A percentile compares a stretch with the other conserved stretches of the same genome.
Conservation (phyloP, 148 eudicot species). For the Dysphania ambrosioides region DNA sequence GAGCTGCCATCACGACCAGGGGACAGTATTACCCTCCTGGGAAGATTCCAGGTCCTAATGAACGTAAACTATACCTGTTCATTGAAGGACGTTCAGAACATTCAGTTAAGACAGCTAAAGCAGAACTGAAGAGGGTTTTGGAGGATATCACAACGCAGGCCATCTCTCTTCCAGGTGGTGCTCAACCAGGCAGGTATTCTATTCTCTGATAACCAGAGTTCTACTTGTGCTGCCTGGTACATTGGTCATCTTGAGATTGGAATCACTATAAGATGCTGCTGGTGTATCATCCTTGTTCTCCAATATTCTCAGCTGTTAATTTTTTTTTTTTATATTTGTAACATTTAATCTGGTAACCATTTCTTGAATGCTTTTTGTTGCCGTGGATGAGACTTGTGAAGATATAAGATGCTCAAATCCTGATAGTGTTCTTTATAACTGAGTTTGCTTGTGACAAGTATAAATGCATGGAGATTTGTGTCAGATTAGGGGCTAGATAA, state of each 20-base stretch:
- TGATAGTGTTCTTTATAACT: slow-evolving; percentile 7
- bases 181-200: slow-evolving; percentile 75
- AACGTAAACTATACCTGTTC: slow-evolving; percentile 64
- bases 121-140: slow-evolving; percentile 62
- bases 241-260: slow-evolving; percentile 16
- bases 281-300: slow-evolving; percentile 11
- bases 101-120: slow-evolving; percentile 74
- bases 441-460: slow-evolving; percentile 1
- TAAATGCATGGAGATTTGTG: slow-evolving; percentile 3
- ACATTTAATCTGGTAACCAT: background rate
- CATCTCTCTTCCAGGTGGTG: slow-evolving; percentile 64
- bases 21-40: slow-evolving; percentile 69
- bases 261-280: slow-evolving; percentile 14
- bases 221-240: slow-evolving; percentile 2
- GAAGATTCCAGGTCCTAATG: slow-evolving; percentile 56
- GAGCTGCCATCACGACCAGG: slow-evolving; percentile 81
- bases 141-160: slow-evolving; percentile 76
- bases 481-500: background rate
- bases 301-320: background rate
- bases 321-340: slow-evolving; percentile 10
- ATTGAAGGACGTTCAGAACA: slow-evolving; percentile 82
- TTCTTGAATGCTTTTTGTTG: background rate
- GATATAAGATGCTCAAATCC: background rate
- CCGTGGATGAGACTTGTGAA: background rate
- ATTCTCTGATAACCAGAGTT: slow-evolving; percentile 41